phyloP scores from a whole-genome alignment of 2,329 filamentous ascomycete species.

The Diplocarpon rosae region DNA sequence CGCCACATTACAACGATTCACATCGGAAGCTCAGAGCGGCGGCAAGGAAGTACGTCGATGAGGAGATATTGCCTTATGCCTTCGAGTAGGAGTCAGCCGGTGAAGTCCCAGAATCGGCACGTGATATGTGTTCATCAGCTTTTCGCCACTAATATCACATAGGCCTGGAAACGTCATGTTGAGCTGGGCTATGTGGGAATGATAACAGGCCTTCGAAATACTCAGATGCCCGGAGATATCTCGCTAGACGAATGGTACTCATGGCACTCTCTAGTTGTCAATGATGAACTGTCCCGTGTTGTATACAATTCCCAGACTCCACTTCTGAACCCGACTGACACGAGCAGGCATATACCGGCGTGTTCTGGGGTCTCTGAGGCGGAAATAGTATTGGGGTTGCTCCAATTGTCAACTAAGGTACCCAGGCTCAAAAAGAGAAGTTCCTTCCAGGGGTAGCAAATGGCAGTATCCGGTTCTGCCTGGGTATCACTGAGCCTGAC shows the following conservation, averaged over 20 bases:
- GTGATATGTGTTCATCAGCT: conserved; percentile 11
- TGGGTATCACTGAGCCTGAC: conserved; percentile 54
- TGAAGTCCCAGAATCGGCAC: conserved; percentile 35
- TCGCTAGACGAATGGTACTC: conserved; percentile 39
- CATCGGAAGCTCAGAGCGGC: conserved; percentile 47
- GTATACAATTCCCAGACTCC: conserved; percentile 11
- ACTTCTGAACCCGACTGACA: conserved; percentile 3
- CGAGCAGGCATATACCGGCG: conserved; percentile 39
- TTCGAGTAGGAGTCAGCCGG: conserved; percentile 54
- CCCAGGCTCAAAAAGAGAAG: conserved; percentile 42
- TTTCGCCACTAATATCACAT: not conserved
- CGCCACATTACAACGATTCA: conserved; percentile 51
- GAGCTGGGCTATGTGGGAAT: conserved; percentile 28
- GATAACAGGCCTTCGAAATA: conserved; percentile 30
- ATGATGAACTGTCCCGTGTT: conserved; percentile 44
- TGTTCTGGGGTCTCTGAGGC: conserved; percentile 45
- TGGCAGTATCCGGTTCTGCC: conserved; percentile 48
- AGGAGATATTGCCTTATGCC: conserved; percentile 44
- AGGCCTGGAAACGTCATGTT: conserved; percentile 24
- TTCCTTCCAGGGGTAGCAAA: conserved; percentile 49
- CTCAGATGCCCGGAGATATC: conserved; percentile 35
- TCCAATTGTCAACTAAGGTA: conserved; percentile 53
- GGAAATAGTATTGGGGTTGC: conserved; percentile 52
- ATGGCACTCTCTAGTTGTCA: conserved; percentile 44
- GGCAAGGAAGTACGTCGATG: conserved; percentile 48